Percentiles rank a stretch among this genome's conserved stretches.
Evolutionary conservation across 1,139 yeast species (phyloP).

Genomic region (Hemisphaericaspora xylanilytica): DNA sequence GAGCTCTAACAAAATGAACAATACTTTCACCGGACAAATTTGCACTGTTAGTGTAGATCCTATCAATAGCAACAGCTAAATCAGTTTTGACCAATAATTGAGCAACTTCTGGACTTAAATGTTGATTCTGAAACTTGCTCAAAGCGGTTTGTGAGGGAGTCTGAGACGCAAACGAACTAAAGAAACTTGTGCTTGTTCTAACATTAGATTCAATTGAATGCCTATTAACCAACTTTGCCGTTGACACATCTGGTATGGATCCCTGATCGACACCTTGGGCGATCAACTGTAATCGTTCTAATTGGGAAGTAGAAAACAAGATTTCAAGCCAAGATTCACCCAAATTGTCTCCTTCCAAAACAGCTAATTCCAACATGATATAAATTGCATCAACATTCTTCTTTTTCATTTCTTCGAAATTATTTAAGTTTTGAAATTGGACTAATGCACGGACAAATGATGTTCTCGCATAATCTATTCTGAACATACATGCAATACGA

Average conservation of each 20-base stretch:
- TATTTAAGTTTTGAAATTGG: constrained; percentile 79
- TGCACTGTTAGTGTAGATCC: constrained; percentile 80
- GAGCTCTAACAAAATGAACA: constrained; percentile 79
- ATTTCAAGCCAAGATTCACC: constrained; percentile 80
- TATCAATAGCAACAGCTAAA: constrained; percentile 80
- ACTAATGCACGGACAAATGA: constrained; percentile 89
- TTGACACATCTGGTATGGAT: constrained; percentile 80
- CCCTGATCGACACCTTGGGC: constrained; percentile 88
- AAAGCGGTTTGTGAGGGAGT: constrained; percentile 45
- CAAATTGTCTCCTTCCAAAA: constrained; percentile 71
- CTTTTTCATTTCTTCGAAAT: constrained; percentile 70
- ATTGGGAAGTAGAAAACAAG: constrained; percentile 78
- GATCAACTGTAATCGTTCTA: constrained; percentile 84
- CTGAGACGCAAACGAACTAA: constrained; percentile 38
- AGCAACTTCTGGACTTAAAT: constrained; percentile 38
- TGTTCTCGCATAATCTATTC: constrained; percentile 77
- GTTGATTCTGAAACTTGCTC: constrained; percentile 45
- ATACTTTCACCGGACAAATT: constrained; percentile 80
- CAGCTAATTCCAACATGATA: constrained; percentile 72
- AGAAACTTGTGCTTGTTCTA: constrained; percentile 46
- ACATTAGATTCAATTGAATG: constrained; percentile 54
- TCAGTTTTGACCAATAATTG: constrained; percentile 68
- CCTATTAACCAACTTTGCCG: constrained; percentile 64
- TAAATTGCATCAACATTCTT: constrained; percentile 83
- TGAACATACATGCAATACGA: constrained; percentile 81